These are phyloP conservation scores for Trichocladium antarcticum DNA, from an alignment of 495 filamentous ascomycete species.

Conservation along the genomic window DNA sequence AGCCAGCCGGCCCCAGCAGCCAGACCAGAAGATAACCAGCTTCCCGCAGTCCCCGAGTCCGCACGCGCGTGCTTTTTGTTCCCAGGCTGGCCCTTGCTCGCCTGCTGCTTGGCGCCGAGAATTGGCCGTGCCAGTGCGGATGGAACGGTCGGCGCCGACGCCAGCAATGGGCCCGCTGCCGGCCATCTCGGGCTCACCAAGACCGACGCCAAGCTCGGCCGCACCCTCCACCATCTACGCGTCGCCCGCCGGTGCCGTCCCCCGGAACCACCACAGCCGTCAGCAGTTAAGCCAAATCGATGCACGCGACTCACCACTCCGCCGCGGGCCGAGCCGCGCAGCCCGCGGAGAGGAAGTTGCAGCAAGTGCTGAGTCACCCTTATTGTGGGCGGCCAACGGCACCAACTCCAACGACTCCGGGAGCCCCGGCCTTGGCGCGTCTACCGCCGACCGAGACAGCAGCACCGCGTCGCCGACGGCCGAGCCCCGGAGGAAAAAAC, in stretches of 20 bases:
- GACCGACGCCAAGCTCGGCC: conserved; percentile 27
- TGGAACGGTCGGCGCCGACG: conserved; percentile 1
- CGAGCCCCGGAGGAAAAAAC: conserved; percentile 46
- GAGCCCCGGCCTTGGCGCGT: conserved; percentile 12
- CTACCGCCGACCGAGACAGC: conserved; percentile 16
- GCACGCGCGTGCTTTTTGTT: not conserved
- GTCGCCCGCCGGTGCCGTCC: conserved; percentile 10
- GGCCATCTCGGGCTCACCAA: conserved; percentile 5
- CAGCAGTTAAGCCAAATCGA: not conserved
- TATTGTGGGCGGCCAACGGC: not conserved
- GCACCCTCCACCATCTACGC: conserved; percentile 29
- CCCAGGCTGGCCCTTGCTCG: not conserved
- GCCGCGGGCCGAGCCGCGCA: not conserved
- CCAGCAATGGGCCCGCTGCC: not conserved
- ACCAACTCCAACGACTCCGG: conserved; percentile 2
- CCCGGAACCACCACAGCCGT: not conserved
- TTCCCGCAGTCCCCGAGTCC: not conserved
- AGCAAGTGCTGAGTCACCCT: not conserved
- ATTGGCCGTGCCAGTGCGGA: not conserved
- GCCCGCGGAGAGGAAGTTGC: not conserved
- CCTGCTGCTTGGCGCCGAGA: not conserved
- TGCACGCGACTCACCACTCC: not conserved
- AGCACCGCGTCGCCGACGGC: conserved; percentile 23
- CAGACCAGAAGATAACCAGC: not conserved
- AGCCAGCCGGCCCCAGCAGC: not conserved